Evolutionary conservation across 129 eudicot species (phyloP).

Genomic region (Deinandra increscens): DNA sequence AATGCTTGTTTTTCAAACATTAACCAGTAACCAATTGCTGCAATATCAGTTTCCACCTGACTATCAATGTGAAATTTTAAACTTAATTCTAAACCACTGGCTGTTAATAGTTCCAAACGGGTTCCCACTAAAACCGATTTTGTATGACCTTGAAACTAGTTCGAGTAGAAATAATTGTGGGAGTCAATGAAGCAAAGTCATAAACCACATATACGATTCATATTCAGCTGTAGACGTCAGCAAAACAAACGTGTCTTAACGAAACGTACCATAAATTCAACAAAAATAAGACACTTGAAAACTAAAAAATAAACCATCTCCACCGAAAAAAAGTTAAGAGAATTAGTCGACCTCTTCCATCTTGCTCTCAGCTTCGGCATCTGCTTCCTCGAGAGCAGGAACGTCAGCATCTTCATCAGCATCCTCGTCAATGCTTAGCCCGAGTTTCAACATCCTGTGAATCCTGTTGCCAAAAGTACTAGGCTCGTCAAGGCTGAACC

Average conservation of each 20-base stretch:
- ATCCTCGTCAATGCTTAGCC: conserved; percentile 92
- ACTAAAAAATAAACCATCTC: neutral
- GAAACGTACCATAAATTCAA: neutral
- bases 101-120: too few species aligned
- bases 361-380: conserved; percentile 85
- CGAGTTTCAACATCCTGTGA: conserved; percentile 91
- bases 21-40: too few species aligned
- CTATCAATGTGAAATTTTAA: too few species aligned
- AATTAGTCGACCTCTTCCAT: conserved; percentile 95
- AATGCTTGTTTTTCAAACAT: too few species aligned
- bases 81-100: too few species aligned
- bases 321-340: neutral
- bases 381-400: conserved; percentile 86
- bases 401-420: conserved; percentile 65
- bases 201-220: too few species aligned
- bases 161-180: too few species aligned
- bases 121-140: too few species aligned
- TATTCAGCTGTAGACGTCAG: too few species aligned
- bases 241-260: neutral
- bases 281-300: conserved; percentile 2
- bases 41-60: too few species aligned
- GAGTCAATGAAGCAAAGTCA: too few species aligned
- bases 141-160: too few species aligned
- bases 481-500: conserved; percentile 94
- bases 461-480: conserved; percentile 92